Percentiles rank a stretch among this genome's conserved stretches.
Evolutionary conservation across 139 green algal genomes (phyloP).

Genomic region (Eudorina sp.): DNA sequence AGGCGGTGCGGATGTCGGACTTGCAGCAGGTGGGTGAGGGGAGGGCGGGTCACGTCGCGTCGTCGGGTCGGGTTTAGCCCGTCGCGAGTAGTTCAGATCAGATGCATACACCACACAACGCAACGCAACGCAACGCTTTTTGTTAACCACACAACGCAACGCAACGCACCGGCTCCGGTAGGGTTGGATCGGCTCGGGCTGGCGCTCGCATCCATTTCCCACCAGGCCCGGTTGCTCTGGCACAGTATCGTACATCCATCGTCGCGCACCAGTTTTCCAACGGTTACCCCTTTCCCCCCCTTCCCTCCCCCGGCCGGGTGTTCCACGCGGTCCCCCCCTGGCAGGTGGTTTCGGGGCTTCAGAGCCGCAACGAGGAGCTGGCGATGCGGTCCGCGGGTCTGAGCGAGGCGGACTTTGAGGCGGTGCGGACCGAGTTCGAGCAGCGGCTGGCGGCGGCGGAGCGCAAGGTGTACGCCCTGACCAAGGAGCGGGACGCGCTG

Average conservation of each 20-base stretch:
- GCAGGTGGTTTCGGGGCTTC: conserved; percentile 59
- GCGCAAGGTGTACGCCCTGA: conserved; percentile 86
- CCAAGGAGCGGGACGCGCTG: conserved; percentile 94
- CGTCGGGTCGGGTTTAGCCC: too few species aligned
- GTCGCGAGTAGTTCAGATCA: too few species aligned
- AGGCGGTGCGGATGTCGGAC: conserved; percentile 64
- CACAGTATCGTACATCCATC: too few species aligned
- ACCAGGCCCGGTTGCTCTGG: too few species aligned
- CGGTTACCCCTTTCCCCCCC: not conserved
- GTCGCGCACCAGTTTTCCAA: not conserved
- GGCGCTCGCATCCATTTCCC: too few species aligned
- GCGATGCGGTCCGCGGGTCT: conserved; percentile 64
- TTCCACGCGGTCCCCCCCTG: too few species aligned
- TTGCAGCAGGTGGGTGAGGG: conserved; percentile 55
- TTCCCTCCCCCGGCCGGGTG: not conserved
- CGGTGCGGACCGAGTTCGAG: conserved; percentile 73
- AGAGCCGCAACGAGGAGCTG: conserved; percentile 84
- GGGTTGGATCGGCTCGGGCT: too few species aligned
- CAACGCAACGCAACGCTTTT: too few species aligned
- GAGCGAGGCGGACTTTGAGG: conserved; percentile 69
- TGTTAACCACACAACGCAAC: too few species aligned
- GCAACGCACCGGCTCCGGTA: too few species aligned
- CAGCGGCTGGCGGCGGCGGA: conserved; percentile 66
- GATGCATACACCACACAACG: too few species aligned
- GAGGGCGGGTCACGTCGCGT: too few species aligned